Base-by-base conservation (phyloP, 2,329 filamentous ascomycete species). In the Cryphonectria carpinicola region DNA sequence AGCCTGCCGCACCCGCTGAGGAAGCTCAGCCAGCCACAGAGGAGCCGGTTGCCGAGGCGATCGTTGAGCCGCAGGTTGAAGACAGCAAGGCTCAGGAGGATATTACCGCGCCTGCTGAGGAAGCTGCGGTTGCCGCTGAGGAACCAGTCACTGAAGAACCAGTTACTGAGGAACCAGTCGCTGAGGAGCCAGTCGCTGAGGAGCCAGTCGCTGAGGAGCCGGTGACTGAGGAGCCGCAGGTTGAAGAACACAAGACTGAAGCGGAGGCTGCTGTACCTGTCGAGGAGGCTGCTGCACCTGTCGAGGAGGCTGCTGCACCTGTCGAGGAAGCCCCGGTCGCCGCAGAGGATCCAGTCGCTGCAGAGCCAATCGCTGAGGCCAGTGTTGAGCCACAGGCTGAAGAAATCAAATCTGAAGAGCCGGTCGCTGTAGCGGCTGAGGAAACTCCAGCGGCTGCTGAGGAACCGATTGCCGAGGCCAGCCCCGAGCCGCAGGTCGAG, bases 61-160 rank as follows among this genome's bases (percentile, higher is more conserved):
- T 32, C n/a, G 46, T 28, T 10, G 71, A 71, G 39, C 2, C 49
- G 32, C 46, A 66, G 35, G 35, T 54, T 17, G 70, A 72, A 46
- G 66, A 73, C 46, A 25, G 46, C 17, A 25, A 68, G 19, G 46
- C 64, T 60, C 56, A 28, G 11, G 61, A 56, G 56, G 52, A 69
- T 28, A 32, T 32, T 17, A 46, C 56, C 5, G 25, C 60, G 4
- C 37, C 22, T 46, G 49, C 58, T 39, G 58, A 61, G 58, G 58
- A 61, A 37, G 35, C 4, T 32, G 6, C 17, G 14, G 32, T 35
- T 35, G 4, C 14, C 4, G 32, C 25, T 35, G 32, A 66, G 67
- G 64, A 73, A 37, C 68, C 71, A 28, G 66, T 49, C 65, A 41
- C 61, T 22, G 68, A 70, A 39, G n/a, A 39, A 13, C 43, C 4